Percentiles rank a stretch among this genome's conserved stretches.
Conservation (phyloP, 2,329 filamentous ascomycete genomes). For the Hypoxylon sp. region DNA sequence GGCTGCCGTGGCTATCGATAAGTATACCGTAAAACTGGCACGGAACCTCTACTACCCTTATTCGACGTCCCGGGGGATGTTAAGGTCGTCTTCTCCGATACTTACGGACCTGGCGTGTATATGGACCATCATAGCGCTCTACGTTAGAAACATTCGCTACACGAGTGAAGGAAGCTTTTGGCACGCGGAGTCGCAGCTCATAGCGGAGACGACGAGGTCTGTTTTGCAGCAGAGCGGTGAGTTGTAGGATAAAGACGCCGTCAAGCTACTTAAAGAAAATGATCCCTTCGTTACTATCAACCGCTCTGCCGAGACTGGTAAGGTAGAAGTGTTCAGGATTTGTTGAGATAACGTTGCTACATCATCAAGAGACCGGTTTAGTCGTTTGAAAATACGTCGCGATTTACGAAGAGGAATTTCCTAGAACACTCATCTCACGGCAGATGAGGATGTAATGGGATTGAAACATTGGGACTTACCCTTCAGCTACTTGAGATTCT, state of each 20-base stretch:
- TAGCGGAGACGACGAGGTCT: constrained; percentile 1
- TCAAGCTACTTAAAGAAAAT: constrained; percentile 6
- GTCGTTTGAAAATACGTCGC: background rate
- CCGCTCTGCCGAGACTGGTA: constrained; percentile 1
- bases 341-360: background rate
- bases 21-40: background rate
- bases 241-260: constrained; percentile 5
- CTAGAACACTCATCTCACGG: background rate
- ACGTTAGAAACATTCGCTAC: constrained; percentile 10
- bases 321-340: background rate
- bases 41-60: constrained; percentile 5
- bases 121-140: constrained; percentile 11
- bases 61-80: constrained; percentile 7
- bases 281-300: constrained; percentile 4
- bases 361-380: background rate
- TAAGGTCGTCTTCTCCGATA: constrained; percentile 17
- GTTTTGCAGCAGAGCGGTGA: constrained; percentile 15
- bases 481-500: background rate
- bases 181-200: constrained; percentile 22
- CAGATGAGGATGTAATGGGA: too few relatives aligned
- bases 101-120: constrained; percentile 9
- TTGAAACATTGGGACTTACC: background rate
- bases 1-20: background rate
- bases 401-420: background rate
- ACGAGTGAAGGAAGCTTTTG: constrained; percentile 19